Percentiles rank a stretch among this genome's conserved stretches.
phyloP scores from a whole-genome alignment of 306 rosid species.

The Cucurbita moschata region DNA sequence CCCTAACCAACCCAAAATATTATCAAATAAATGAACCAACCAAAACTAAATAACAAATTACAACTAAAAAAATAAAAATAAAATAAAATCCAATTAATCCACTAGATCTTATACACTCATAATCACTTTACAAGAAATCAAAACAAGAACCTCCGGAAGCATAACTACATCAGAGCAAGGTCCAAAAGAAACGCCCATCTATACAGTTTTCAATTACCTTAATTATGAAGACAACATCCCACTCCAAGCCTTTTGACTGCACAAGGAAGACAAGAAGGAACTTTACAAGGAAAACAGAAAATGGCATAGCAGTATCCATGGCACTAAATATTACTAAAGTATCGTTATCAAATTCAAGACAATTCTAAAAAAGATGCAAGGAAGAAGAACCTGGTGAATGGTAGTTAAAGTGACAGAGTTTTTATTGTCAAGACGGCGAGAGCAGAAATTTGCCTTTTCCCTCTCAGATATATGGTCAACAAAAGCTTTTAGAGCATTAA shows the following conservation, averaged over 20 bases:
- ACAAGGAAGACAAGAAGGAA: constrained; percentile 10
- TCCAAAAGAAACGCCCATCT: background rate
- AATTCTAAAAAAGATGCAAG: background rate
- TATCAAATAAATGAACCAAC: background rate
- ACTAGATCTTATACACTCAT: background rate
- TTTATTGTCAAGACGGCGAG: constrained; percentile 53
- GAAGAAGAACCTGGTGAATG: constrained; percentile 68
- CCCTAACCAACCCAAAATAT: background rate
- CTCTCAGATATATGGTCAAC: constrained; percentile 59
- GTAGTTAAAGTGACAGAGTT: constrained; percentile 81
- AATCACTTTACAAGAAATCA: background rate
- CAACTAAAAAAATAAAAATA: background rate
- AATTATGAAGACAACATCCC: constrained; percentile 89
- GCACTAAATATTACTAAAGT: background rate
- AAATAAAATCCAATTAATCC: background rate
- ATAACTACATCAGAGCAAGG: background rate
- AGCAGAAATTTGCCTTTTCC: constrained; percentile 59
- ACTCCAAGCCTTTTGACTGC: constrained; percentile 95
- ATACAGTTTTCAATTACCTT: constrained; percentile 39
- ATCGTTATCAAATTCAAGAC: background rate
- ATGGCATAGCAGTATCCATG: background rate
- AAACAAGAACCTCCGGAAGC: background rate
- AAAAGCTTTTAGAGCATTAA: constrained; percentile 39
- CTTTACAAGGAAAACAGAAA: background rate
- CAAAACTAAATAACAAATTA: background rate